phyloP scores from a whole-genome alignment of 306 rosid species.

The Phaseolus lunatus region DNA sequence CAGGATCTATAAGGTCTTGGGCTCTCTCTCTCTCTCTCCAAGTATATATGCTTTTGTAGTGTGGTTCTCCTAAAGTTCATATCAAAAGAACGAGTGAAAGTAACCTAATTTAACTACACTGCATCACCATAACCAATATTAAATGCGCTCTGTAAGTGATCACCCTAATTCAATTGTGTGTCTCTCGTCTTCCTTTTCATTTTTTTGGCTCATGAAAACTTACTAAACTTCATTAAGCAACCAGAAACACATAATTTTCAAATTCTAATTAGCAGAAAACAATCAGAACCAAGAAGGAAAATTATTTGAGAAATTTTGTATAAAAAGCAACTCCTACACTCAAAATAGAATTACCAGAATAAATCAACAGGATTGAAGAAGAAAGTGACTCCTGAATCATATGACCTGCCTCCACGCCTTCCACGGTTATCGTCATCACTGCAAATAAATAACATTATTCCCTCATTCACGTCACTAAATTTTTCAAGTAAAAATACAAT shows the following conservation, averaged over 20 bases:
- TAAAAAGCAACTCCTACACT: neutral
- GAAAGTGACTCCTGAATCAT: constrained; percentile 81
- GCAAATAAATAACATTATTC: constrained; percentile 48
- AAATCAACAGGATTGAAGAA: constrained; percentile 80
- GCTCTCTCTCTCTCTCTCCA: neutral
- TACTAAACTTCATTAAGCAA: constrained; percentile 24
- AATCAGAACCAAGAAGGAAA: constrained; percentile 12
- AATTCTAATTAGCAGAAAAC: constrained; percentile 18
- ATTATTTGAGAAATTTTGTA: neutral
- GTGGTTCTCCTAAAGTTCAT: neutral
- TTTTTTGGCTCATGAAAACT: neutral
- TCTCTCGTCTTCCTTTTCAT: constrained; percentile 14
- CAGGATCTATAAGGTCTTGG: neutral
- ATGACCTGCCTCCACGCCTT: constrained; percentile 87
- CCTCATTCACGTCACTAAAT: constrained; percentile 22
- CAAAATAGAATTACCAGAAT: constrained; percentile 70
- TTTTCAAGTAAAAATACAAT: constrained; percentile 9
- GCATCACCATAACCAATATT: neutral
- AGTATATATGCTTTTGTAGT: neutral
- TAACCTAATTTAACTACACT: neutral
- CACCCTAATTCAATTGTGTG: neutral
- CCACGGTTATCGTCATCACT: constrained; percentile 95
- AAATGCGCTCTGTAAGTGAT: constrained; percentile 4
- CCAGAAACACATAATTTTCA: constrained; percentile 10
- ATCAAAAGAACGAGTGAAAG: neutral